Base-by-base conservation (phyloP, 2,329 filamentous ascomycete species). In the Ustilaginoidea virens region DNA sequence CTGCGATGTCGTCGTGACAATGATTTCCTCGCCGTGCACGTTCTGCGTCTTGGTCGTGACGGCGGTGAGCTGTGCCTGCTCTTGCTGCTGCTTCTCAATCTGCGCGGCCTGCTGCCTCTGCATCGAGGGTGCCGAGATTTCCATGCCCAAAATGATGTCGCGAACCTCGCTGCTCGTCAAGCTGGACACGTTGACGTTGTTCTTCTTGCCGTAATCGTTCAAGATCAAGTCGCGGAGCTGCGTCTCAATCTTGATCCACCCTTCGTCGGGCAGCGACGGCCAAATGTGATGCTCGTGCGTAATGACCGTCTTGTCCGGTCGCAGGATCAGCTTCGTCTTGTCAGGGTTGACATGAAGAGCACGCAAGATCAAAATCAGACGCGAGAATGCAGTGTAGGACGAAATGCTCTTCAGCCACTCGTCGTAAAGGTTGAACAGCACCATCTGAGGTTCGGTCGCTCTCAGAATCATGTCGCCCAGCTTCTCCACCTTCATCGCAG, bases 241-340 rank as follows among this genome's bases (percentile, higher is more conserved):
- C 25, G 85, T 85, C 64, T 98, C 90, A n/a, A 98, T 83, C 70
- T 94, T 94, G 57, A 98, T 90, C 90, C 90, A 98, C 38, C 93
- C 86, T 44, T 98, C 90, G 39, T 98, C 90, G 0, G 81, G 77
- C 31, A 98, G 61, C 0, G 83, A 78, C 1, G 90, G 90, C 90
- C 90, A 98, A 49, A 98, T 98, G 52, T 98, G 90, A 58, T 98
- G 90, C 47, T 96, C 86, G 44, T 96, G 85, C 0, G 90, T 98
- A 45, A 98, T 92, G 39, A 98, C 85, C 1, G 78, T 93, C 74
- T 94, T 96, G 61, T 98, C 90, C 1, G 92, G 90, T 28, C 90
- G 76, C 23, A 98, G 62, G 12, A 98, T 72, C 32, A 98, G 69
- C 61, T 98, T 98, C 0, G 90, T 94, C 70, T 96, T 96, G 54